phyloP scores from a whole-genome alignment of 805 yeast genomes.

The Nakazawaea sp. region DNA sequence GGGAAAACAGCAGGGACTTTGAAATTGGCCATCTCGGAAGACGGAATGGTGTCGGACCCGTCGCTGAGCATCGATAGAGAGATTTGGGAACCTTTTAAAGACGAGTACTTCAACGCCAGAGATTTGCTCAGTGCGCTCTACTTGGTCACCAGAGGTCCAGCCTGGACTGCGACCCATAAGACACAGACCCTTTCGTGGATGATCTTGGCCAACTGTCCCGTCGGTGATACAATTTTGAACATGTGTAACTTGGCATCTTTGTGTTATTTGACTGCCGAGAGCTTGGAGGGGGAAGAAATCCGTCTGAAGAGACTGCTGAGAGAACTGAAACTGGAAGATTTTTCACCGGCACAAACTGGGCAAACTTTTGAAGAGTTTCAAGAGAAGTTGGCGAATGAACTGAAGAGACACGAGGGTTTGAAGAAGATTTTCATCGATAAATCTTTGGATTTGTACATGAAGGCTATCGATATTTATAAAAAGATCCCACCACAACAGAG shows the following conservation, averaged over 20 bases:
- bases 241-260: constrained; percentile 69
- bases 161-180: constrained; percentile 35
- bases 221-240: constrained; percentile 56
- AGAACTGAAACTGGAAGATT: constrained; percentile 24
- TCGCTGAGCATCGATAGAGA: constrained; percentile 27
- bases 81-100: constrained; percentile 68
- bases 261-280: constrained; percentile 60
- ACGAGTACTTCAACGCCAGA: constrained; percentile 72
- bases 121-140: constrained; percentile 71
- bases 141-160: constrained; percentile 56
- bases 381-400: constrained; percentile 15
- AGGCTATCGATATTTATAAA: constrained; percentile 10
- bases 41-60: constrained; percentile 5
- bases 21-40: constrained; percentile 1
- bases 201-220: constrained; percentile 63
- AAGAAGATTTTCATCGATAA: constrained; percentile 1
- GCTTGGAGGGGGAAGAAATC: constrained; percentile 43
- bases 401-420: background rate
- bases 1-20: constrained; percentile 19
- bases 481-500: constrained; percentile 23
- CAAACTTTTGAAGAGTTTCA: constrained; percentile 20
- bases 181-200: constrained; percentile 53
- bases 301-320: constrained; percentile 20
- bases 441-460: constrained; percentile 13
- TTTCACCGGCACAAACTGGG: background rate